Conservation (phyloP, 306 rosid species). For the Rubus idaeus region DNA sequence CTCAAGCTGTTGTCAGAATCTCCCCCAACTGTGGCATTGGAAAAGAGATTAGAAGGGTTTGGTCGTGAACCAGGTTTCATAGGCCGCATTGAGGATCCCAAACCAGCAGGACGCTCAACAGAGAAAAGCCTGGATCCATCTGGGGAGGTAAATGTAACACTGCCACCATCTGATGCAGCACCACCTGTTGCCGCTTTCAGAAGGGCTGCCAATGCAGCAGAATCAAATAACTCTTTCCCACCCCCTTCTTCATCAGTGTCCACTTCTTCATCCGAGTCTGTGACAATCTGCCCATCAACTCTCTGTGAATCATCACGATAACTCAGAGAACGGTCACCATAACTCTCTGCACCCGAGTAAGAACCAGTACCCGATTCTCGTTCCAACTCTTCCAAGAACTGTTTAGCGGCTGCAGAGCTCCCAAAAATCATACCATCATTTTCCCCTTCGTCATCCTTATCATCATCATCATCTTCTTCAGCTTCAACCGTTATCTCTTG, state of each 20-base stretch:
- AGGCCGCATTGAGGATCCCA: conserved; percentile 77
- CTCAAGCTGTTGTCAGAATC: conserved; percentile 59
- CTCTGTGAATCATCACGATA: conserved; percentile 52
- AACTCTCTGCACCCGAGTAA: conserved; percentile 51
- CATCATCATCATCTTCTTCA: conserved; percentile 8
- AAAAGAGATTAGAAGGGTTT: conserved; percentile 51
- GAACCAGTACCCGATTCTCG: conserved; percentile 48
- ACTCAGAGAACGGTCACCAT: conserved; percentile 30
- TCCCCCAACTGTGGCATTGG: conserved; percentile 41
- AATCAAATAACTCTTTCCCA: conserved; percentile 84
- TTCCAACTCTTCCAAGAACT: conserved; percentile 70
- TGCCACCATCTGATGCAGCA: conserved; percentile 69
- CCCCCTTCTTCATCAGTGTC: conserved; percentile 84
- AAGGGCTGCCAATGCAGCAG: conserved; percentile 93
- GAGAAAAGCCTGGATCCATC: conserved; percentile 96
- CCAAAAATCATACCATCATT: conserved; percentile 65
- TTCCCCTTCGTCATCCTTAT: conserved; percentile 35
- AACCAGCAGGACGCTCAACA: conserved; percentile 97
- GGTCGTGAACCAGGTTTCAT: conserved; percentile 63
- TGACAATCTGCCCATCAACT: conserved; percentile 87
- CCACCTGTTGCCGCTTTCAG: conserved; percentile 85
- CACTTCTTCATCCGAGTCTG: conserved; percentile 86
- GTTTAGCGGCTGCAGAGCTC: conserved; percentile 63
- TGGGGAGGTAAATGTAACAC: conserved; percentile 70
- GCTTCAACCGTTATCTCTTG: conserved; percentile 9